Evolutionary conservation across 106 monocot species (phyloP), one percentile per base, ranked within the genome.

Genomic region (Chionographis japonica): DNA sequence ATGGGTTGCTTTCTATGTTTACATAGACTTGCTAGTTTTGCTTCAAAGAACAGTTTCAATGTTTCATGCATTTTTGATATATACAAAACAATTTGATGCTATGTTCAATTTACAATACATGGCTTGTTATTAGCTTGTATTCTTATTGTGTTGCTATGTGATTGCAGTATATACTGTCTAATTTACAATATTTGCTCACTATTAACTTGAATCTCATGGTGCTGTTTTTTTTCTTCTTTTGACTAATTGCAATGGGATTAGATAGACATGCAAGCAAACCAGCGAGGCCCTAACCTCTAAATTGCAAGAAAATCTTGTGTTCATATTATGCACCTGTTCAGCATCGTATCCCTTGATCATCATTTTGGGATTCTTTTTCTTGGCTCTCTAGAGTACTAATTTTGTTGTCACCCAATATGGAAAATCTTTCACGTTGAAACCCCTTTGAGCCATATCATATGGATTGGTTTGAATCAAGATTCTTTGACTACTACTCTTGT

Each of bases 401-500:
- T 81, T 55, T 71, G 59, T 67, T 53, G 50, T 61, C 67, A 60
- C 50, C 75, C 71, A 71, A 42, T 66, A 60, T 27, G 14, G 60
- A n/a, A 62, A 58, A 57, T 68, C 54, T 79, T 41, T 69, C 57
- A 14, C 65, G 39, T 56, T 27, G 27, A 27, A 27, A 19, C 62
- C 64, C 68, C 63, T 83, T 38, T 69, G 51, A 63, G 39, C 67
- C 73, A 61, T 65, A 56, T 46, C 4, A 66, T 62, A 74, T 81
- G 73, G 71, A 77, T 61, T 62, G 16, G 52, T 71, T 81, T 66
- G 77, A 71, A 52, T 75, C 71, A 58, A 67, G 54, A 69, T 83
- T 83, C 73, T 77, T 70, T 72, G 50, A 57, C 54, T 76, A 72
- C 76, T 65, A 72, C 71, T 85, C 73, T 66, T 73, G 56, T 71